These are phyloP conservation scores for Phellopilus nigrolimitatus DNA, from an alignment of 1,284 basidiomycete species.

Conservation along the genomic window DNA sequence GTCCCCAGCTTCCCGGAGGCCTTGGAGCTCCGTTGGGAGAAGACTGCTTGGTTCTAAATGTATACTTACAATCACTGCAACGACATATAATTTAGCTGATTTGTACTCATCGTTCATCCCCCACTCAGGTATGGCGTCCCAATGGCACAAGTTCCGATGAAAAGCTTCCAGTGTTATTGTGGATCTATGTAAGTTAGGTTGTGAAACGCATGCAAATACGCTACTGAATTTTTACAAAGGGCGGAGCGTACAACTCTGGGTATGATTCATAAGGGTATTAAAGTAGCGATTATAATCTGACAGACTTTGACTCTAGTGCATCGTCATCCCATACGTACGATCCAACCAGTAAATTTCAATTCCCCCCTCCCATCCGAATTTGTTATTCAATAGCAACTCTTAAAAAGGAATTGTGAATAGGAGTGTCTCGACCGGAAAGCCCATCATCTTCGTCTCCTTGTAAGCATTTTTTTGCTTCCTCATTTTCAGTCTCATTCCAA, in stretches of 20 bases:
- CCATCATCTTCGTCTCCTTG: slow-evolving; percentile 53
- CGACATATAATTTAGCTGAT: too few species aligned
- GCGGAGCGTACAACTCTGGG: slow-evolving; percentile 46
- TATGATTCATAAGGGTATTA: slow-evolving; percentile 24
- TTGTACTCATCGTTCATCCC: background rate
- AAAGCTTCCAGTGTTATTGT: slow-evolving; percentile 45
- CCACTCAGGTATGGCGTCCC: slow-evolving; percentile 31
- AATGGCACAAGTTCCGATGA: slow-evolving; percentile 30
- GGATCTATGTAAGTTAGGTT: slow-evolving; percentile 42
- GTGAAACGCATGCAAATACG: background rate
- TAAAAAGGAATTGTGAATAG: slow-evolving; percentile 42
- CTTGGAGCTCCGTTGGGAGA: slow-evolving; percentile 45
- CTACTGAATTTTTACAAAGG: slow-evolving; percentile 32
- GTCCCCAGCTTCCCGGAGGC: slow-evolving; percentile 42
- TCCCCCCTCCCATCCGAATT: background rate
- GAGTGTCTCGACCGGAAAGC: slow-evolving; percentile 43
- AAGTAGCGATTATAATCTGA: background rate
- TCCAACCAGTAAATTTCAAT: slow-evolving; percentile 43
- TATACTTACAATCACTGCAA: slow-evolving; percentile 24
- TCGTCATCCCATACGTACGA: slow-evolving; percentile 38
- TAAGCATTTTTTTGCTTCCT: slow-evolving; percentile 23
- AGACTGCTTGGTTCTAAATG: slow-evolving; percentile 54
- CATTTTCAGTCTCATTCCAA: slow-evolving; percentile 1
- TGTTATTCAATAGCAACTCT: background rate
- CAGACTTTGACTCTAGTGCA: slow-evolving; percentile 32